These are phyloP conservation scores for Glonium stellatum DNA, from an alignment of 495 filamentous ascomycete species.

Conservation along the genomic window DNA sequence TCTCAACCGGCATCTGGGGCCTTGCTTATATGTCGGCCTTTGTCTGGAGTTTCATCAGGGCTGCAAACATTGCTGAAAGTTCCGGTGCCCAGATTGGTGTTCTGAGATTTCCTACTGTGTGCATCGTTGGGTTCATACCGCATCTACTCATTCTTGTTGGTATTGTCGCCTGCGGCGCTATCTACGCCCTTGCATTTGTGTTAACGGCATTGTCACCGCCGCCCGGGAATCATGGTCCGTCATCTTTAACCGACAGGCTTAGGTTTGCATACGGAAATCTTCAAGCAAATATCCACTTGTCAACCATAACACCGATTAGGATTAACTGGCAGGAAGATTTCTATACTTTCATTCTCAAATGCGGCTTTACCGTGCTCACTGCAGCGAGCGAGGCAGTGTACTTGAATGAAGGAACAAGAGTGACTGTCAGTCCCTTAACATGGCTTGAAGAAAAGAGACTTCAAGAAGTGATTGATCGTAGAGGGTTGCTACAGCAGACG, in stretches of 20 bases:
- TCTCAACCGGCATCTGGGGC: constrained; percentile 85
- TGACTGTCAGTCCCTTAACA: constrained; percentile 69
- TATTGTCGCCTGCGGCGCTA: constrained; percentile 61
- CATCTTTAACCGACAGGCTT: constrained; percentile 50
- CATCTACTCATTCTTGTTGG: constrained; percentile 78
- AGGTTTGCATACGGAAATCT: constrained; percentile 71
- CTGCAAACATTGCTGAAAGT: constrained; percentile 21
- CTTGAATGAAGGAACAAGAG: constrained; percentile 75
- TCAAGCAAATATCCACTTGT: constrained; percentile 81
- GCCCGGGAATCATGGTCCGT: constrained; percentile 31
- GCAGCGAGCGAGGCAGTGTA: constrained; percentile 95
- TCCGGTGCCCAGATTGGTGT: constrained; percentile 37
- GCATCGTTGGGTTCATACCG: constrained; percentile 89
- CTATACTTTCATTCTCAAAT: constrained; percentile 78
- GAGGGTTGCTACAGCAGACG: constrained; percentile 20
- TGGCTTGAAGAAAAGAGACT: constrained; percentile 86
- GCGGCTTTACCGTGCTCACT: constrained; percentile 79
- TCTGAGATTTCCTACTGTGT: constrained; percentile 84
- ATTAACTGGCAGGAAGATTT: constrained; percentile 87
- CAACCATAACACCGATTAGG: constrained; percentile 50
- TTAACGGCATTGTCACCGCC: constrained; percentile 69
- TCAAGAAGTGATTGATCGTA: constrained; percentile 43
- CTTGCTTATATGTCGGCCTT: constrained; percentile 79
- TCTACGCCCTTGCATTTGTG: constrained; percentile 69
- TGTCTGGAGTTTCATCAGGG: constrained; percentile 52